phyloP scores from a whole-genome alignment of 2,329 filamentous ascomycete genomes.

The Colletotrichum siamense region DNA sequence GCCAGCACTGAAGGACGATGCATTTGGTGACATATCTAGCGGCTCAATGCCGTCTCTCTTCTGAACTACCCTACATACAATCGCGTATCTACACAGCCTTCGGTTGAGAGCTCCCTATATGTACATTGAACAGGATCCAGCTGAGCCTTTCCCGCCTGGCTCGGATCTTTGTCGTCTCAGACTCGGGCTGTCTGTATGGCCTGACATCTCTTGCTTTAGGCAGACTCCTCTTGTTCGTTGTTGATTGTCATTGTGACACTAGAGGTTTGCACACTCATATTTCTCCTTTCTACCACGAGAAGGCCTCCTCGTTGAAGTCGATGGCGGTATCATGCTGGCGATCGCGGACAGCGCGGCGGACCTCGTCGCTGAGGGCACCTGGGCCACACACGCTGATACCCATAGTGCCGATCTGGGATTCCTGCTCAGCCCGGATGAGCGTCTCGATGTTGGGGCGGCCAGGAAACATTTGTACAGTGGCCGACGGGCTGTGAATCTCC shows the following conservation, averaged over 20 bases:
- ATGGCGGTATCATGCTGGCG: constrained; percentile 70
- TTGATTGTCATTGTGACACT: not conserved
- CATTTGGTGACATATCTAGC: not conserved
- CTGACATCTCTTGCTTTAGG: not conserved
- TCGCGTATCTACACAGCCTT: not conserved
- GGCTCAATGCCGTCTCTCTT: not conserved
- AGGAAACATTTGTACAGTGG: constrained; percentile 85
- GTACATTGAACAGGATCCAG: not conserved
- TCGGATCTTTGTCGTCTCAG: not conserved
- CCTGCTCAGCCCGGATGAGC: constrained; percentile 75
- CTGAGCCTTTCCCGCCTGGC: not conserved
- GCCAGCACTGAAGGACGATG: not conserved
- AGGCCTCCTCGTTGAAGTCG: constrained; percentile 82
- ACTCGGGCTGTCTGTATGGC: not conserved
- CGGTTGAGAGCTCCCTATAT: not conserved
- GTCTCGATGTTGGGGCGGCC: constrained; percentile 78
- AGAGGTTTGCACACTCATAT: not conserved
- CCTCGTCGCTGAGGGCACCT: constrained; percentile 76
- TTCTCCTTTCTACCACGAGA: constrained; percentile 56
- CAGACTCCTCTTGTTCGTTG: not conserved
- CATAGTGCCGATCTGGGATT: constrained; percentile 76
- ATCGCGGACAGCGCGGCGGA: constrained; percentile 69
- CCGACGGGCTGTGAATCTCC: constrained; percentile 79
- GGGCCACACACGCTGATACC: constrained; percentile 78
- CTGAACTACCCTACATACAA: not conserved